Evolutionary conservation across 306 rosid species (phyloP), one percentile per base, ranked within the genome.

Genomic region (Gastrolobium villosum): DNA sequence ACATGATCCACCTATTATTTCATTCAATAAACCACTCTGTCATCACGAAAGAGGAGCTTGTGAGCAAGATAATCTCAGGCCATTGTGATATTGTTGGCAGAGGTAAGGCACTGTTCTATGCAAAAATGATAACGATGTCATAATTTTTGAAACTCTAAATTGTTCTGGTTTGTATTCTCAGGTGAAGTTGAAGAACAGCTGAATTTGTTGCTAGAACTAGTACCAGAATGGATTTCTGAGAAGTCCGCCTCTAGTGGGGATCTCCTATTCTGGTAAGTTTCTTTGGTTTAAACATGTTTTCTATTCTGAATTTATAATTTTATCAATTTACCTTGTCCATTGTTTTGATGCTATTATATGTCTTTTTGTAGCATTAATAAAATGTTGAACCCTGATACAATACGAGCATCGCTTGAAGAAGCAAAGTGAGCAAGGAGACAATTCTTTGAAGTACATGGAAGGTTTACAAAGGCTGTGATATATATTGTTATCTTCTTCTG

Each of bases 141-240:
- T 62, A 50, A 69, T 48, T 60, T 82, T 55, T 45, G 10, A 52
- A 10, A 28, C 53, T 68, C 83, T 85, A 20, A 87, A 40, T 2
- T 13, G 64, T 66, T 26, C 56, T 82, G 10, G 11, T 43, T 64
- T 78, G 36, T 56, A n/a, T 79, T 76, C 60, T 20, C 65, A 93
- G 97, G 87, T 37, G 97, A 96, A 82, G 87, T 88, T 39, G 90
- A 91, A 81, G 98, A 96, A 72, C 97, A 87, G 57, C 77, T 95
- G 13, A 61, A 49, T 60, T 83, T 93, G 84, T 62, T 91, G 83
- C 62, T 81, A 7, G 97, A 95, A 84, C 67, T 95, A 66, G 91
- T 63, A 55, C 99, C 98, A 0, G 96, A 90, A 10, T 95, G 98
- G 98, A 95, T 93, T 81, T 95, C 90, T 35, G 92, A 90, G 75